A percentile compares a stretch with the other conserved stretches of the same genome.
Evolutionary conservation across 805 yeast species (phyloP).

Genomic region (Saturnispora halmiae): DNA sequence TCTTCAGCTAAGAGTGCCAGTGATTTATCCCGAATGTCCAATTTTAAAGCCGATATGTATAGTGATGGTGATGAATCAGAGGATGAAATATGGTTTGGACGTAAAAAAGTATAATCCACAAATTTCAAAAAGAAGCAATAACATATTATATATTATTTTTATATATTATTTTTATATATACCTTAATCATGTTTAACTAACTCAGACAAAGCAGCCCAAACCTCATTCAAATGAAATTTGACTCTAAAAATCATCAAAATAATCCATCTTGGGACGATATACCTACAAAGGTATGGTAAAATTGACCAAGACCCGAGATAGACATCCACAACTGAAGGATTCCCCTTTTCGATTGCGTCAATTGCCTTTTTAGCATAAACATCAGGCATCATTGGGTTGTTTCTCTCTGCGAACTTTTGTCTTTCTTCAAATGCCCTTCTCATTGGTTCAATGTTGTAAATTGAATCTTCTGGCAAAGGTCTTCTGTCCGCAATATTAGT

Average conservation of each 20-base stretch:
- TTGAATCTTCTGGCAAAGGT: slow-evolving; percentile 46
- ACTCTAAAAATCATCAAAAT: slow-evolving; percentile 21
- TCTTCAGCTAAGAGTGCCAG: slow-evolving; percentile 1
- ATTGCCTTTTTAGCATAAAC: slow-evolving; percentile 48
- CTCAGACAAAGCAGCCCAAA: slow-evolving; percentile 25
- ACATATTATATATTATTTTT: not conserved
- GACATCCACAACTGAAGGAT: slow-evolving; percentile 36
- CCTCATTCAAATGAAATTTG: slow-evolving; percentile 31
- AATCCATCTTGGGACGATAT: slow-evolving; percentile 23
- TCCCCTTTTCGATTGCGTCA: slow-evolving; percentile 35
- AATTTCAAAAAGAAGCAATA: not conserved
- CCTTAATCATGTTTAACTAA: slow-evolving; percentile 7
- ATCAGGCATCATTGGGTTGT: slow-evolving; percentile 53
- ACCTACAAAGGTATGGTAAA: slow-evolving; percentile 18
- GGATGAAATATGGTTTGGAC: slow-evolving; percentile 9
- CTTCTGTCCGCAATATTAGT: slow-evolving; percentile 64
- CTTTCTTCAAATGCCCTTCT: slow-evolving; percentile 40
- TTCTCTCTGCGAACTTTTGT: slow-evolving; percentile 48
- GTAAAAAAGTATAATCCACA: not conserved
- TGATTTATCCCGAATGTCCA: slow-evolving; percentile 4
- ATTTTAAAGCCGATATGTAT: not conserved
- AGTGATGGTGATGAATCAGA: slow-evolving; percentile 5
- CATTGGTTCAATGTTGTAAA: slow-evolving; percentile 45
- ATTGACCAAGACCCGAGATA: slow-evolving; percentile 42
- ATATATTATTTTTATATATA: not conserved